Evolutionary conservation across 139 green algal genomes (phyloP).

Genomic region (Tetraselmis striata): DNA sequence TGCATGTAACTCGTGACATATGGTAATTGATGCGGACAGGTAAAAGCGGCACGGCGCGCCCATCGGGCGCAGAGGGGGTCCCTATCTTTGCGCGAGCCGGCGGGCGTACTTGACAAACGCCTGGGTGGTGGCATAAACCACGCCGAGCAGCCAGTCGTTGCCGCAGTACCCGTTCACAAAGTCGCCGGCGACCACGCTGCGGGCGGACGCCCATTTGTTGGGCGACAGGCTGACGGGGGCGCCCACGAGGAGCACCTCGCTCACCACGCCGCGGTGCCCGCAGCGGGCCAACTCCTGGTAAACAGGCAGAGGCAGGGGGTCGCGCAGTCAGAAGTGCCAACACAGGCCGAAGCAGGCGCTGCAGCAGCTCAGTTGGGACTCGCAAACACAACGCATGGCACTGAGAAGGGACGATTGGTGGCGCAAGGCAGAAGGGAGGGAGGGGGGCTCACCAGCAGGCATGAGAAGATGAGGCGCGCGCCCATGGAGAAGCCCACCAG

Average conservation of each 20-base stretch:
- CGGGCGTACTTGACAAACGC: neutral
- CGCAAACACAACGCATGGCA: neutral
- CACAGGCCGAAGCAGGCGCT: too few relatives aligned
- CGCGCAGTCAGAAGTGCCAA: too few relatives aligned
- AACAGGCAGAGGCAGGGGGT: too few relatives aligned
- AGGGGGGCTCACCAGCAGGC: slow-evolving; percentile 42
- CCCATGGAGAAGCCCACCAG: slow-evolving; percentile 53
- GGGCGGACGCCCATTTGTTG: slow-evolving; percentile 39
- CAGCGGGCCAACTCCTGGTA: neutral
- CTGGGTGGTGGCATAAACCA: slow-evolving; percentile 34
- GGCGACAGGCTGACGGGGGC: neutral
- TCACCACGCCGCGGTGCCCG: neutral
- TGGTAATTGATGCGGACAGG: neutral
- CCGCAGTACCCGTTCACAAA: slow-evolving; percentile 74
- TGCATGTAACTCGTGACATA: too few relatives aligned
- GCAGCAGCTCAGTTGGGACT: neutral
- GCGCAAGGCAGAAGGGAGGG: neutral
- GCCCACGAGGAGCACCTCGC: neutral
- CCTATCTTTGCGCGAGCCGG: too few relatives aligned
- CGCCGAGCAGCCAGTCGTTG: slow-evolving; percentile 73
- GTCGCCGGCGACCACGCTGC: slow-evolving; percentile 56
- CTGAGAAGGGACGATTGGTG: neutral
- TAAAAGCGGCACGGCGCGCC: neutral
- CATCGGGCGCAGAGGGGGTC: too few relatives aligned
- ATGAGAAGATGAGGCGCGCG: slow-evolving; percentile 65